phyloP scores from a whole-genome alignment of 2,329 filamentous ascomycete species.

The Sarocladium oryzae region DNA sequence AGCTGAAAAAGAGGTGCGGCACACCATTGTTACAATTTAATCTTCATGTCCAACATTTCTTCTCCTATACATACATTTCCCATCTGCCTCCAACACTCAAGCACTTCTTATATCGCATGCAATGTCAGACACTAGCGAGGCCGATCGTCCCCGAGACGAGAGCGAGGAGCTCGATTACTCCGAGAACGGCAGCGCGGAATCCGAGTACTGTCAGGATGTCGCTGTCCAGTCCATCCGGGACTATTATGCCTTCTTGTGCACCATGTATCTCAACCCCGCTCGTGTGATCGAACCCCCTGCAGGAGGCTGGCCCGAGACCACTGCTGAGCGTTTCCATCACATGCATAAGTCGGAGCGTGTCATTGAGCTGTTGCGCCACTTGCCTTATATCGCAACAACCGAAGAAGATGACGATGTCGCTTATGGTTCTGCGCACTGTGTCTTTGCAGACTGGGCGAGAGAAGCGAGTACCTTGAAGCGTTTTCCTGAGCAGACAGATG shows the following conservation, averaged over 20 bases:
- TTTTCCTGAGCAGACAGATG: neutral
- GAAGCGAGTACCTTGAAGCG: too few relatives aligned
- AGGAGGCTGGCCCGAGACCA: neutral
- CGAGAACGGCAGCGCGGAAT: conserved; percentile 4
- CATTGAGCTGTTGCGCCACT: neutral
- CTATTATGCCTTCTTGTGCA: conserved; percentile 6
- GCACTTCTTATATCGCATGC: neutral
- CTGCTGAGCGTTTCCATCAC: neutral
- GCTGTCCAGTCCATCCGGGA: conserved; percentile 1
- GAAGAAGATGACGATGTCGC: too few relatives aligned
- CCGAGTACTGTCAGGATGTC: neutral
- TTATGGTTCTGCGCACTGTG: too few relatives aligned
- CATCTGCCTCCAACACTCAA: too few relatives aligned
- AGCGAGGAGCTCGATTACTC: too few relatives aligned
- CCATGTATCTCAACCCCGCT: neutral
- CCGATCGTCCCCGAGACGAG: too few relatives aligned
- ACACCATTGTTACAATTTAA: too few relatives aligned
- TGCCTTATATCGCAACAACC: conserved; percentile 5
- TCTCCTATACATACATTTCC: too few relatives aligned
- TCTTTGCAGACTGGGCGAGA: too few relatives aligned
- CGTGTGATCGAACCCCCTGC: neutral
- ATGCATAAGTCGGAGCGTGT: neutral
- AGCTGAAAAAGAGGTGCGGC: too few relatives aligned
- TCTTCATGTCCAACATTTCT: too few relatives aligned
- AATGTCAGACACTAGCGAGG: too few relatives aligned